Evolutionary conservation across 192 early-diverging fungal genomes (phyloP), one percentile per base, ranked within the genome.

Genomic region (Coemansia sp.): DNA sequence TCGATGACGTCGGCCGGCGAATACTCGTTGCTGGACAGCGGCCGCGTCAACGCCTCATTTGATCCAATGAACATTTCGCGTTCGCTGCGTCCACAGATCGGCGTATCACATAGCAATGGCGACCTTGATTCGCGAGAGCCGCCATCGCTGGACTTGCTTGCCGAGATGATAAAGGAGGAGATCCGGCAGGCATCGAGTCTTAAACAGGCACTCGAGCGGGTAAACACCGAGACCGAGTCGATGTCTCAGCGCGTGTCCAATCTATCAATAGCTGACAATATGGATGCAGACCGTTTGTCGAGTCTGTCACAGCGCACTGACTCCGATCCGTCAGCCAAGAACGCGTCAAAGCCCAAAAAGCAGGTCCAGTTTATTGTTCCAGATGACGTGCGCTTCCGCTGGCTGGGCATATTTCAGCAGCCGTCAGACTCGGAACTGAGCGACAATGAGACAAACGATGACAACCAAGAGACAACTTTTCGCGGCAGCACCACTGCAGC

Each of bases 111-210:
- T n/a, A 44, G 15, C 17, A 60, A 37, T 17, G 36, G 40, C 38
- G 64, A 51, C 28, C 36, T 22, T 1, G 59, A 69, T 44, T 25
- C 67, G 2, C 55, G 59, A 10, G 72, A 74, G 19, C 62, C 72
- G 21, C 72, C 72, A 15, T 74, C 78, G 37, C 54, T 81, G 21
- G 78, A 81, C 21, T 46, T 81, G 51, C 65, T 81, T 40, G 72
- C 72, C 0, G 78, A 81, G 17, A 81, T 81, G 78, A 74, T 81
- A 52, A 81, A 81, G 19, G 78, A 81, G 66, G 78, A 81, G 63
- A 74, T 81, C 22, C 78, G 78, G 6, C 78, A 81, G 65, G 78
- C 78, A 31, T 81, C 78, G 49, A 60, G 62, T 17, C 69, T 81
- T 6, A 74, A 65, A 42, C 68, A 74, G 72, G 78, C 78, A 15